Evolutionary conservation across 2,329 filamentous ascomycete species (phyloP).

Genomic region (Lecanicillium sp.): DNA sequence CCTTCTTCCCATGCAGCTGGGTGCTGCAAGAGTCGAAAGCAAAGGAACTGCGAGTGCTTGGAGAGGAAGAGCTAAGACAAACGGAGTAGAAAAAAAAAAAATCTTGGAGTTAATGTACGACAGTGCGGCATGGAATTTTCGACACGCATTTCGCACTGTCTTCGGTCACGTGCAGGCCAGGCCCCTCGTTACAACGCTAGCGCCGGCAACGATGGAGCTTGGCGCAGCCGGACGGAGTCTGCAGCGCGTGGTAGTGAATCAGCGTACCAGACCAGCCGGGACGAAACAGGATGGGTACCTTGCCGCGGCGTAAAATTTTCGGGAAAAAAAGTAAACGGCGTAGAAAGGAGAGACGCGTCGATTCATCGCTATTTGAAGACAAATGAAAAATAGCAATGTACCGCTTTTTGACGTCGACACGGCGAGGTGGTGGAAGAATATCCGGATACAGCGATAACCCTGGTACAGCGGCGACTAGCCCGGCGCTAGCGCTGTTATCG

Average conservation of each 20-base stretch:
- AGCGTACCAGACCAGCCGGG: too few relatives aligned
- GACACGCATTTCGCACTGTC: background rate
- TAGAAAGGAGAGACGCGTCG: too few relatives aligned
- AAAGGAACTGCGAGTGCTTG: conserved; percentile 4
- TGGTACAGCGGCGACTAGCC: conserved; percentile 7
- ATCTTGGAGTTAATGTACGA: conserved; percentile 9
- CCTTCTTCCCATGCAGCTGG: background rate
- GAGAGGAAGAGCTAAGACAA: background rate
- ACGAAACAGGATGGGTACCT: too few relatives aligned
- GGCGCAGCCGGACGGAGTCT: too few relatives aligned
- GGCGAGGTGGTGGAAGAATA: conserved; percentile 1
- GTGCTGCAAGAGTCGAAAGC: background rate
- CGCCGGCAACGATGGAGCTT: background rate
- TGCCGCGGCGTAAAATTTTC: too few relatives aligned
- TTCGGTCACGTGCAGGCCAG: conserved; percentile 3
- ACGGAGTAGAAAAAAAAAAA: conserved; percentile 8
- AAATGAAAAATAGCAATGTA: too few relatives aligned
- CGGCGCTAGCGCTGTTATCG: conserved; percentile 5
- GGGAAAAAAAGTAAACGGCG: too few relatives aligned
- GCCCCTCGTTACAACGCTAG: conserved; percentile 4
- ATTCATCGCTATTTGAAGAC: too few relatives aligned
- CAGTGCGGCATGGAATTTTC: conserved; percentile 3
- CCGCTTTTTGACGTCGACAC: background rate
- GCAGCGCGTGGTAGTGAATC: too few relatives aligned
- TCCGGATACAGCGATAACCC: conserved; percentile 1